Percentiles rank a stretch among this genome's conserved stretches.
Conservation (phyloP, 495 filamentous ascomycete species). For the Neurospora sp. region DNA sequence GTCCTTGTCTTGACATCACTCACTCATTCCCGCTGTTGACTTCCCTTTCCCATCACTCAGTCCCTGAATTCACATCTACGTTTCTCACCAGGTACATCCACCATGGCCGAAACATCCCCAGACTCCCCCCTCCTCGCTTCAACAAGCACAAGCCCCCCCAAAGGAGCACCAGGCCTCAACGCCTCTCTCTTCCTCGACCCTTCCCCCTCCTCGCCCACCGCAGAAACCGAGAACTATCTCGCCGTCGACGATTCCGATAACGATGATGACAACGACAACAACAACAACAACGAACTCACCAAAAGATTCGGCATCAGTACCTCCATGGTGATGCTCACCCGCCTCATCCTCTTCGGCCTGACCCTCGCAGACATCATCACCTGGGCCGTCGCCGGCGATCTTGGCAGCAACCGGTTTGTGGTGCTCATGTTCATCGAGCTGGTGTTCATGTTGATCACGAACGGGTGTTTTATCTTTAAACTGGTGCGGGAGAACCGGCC, state of each 20-base stretch:
- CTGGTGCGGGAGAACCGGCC: neutral
- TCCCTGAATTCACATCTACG: neutral
- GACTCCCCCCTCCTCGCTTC: neutral
- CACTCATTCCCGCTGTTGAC: neutral
- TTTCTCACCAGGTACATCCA: neutral
- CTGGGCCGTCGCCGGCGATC: neutral
- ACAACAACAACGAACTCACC: neutral
- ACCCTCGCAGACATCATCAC: conserved; percentile 4
- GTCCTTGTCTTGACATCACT: too few species aligned
- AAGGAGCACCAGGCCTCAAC: neutral
- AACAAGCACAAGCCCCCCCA: neutral
- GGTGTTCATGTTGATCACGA: conserved; percentile 3
- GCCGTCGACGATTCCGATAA: neutral
- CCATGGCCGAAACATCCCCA: neutral
- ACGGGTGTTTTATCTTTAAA: neutral
- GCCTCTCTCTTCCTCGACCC: neutral
- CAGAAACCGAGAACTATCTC: neutral
- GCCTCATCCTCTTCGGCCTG: neutral
- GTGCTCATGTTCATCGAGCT: conserved; percentile 1
- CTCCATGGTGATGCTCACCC: neutral
- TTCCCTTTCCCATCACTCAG: neutral
- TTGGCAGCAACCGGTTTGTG: neutral
- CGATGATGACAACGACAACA: neutral
- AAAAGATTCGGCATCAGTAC: neutral
- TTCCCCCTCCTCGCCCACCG: neutral